Evolutionary conservation across 495 filamentous ascomycete species (phyloP), one percentile per base, ranked within the genome.

Genomic region (Chaetomidium leptoderma): DNA sequence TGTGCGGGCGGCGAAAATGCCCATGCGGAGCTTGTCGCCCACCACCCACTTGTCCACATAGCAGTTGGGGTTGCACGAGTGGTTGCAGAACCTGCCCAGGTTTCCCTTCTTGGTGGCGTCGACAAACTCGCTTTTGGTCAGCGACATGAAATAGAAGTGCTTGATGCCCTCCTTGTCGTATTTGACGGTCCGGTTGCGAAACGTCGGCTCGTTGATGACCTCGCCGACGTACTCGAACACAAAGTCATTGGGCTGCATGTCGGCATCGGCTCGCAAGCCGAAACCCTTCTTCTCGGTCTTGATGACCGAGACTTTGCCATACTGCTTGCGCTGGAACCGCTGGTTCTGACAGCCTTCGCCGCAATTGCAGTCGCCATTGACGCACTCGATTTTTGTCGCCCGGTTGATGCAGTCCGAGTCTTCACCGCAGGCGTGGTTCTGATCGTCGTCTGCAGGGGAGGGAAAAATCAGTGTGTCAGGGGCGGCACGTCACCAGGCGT

Each of bases 31-130:
- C 75, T 96, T 97, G 66, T 95, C 89, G n/a, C 92, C 91, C 35
- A 97, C 92, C 47, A 99, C 90, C 93, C 93, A 99, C 71, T 99
- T 99, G 76, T 99, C 93, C 60, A 97, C 92, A 73, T 93, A 97
- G 74, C 92, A 97, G 65, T 99, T 99, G 1, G 93, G 93, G 68
- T 93, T 96, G 81, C 93, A 99, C 23, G 95, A 97, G 63, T 99
- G 93, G 69, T 99, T 99, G 80, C 95, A 97, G 68, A 99, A 99
- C 21, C 93, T 85, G 36, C 92, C 93, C 14, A 99, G 81, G 66
- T 97, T 96, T 36, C 93, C 93, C 68, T 89, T 95, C 67, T 95
- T 97, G 29, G 93, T 99, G 11, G 93, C 93, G 72, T 99, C 93
- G 56, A 99, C 90, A 63, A 97, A 99, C 74, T 97, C 92, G 62